Conservation (phyloP, 2,329 filamentous ascomycete genomes). For the Colletotrichum destructivum region DNA sequence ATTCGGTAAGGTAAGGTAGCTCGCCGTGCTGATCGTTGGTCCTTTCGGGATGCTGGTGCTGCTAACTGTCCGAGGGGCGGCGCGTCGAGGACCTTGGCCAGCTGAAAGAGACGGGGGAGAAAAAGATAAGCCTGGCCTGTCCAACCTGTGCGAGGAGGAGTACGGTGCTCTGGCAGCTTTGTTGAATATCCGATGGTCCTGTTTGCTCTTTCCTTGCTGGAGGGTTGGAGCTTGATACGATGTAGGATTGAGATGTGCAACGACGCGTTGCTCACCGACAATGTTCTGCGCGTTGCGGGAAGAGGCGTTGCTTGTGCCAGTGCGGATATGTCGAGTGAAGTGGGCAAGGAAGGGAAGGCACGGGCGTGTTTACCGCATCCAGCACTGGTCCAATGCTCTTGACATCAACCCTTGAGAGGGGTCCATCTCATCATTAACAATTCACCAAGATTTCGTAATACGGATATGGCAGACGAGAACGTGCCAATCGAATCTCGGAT, state of each 20-base stretch:
- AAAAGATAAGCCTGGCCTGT: neutral
- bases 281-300: neutral
- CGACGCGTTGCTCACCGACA: slow-evolving; percentile 13
- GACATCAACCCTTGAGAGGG: neutral
- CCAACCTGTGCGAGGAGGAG: neutral
- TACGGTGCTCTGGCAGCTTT: neutral
- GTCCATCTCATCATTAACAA: slow-evolving; percentile 1
- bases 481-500: neutral
- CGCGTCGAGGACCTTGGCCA: slow-evolving; percentile 32
- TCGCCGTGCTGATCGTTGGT: slow-evolving; percentile 32
- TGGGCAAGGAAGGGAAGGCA: slow-evolving; percentile 20
- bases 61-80: slow-evolving; percentile 29
- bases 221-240: neutral
- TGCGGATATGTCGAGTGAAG: slow-evolving; percentile 1
- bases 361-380: neutral
- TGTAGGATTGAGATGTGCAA: slow-evolving; percentile 2
- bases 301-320: slow-evolving; percentile 10
- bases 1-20: slow-evolving; percentile 27
- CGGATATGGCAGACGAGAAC: neutral
- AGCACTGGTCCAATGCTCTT: neutral
- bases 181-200: slow-evolving; percentile 17
- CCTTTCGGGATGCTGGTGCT: slow-evolving; percentile 37
- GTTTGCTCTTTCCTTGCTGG: neutral
- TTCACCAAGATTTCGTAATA: neutral
- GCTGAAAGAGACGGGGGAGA: slow-evolving; percentile 19